Conservation (phyloP, 1,284 basidiomycete genomes). For the Ceratorhiza oryzae-sativae region DNA sequence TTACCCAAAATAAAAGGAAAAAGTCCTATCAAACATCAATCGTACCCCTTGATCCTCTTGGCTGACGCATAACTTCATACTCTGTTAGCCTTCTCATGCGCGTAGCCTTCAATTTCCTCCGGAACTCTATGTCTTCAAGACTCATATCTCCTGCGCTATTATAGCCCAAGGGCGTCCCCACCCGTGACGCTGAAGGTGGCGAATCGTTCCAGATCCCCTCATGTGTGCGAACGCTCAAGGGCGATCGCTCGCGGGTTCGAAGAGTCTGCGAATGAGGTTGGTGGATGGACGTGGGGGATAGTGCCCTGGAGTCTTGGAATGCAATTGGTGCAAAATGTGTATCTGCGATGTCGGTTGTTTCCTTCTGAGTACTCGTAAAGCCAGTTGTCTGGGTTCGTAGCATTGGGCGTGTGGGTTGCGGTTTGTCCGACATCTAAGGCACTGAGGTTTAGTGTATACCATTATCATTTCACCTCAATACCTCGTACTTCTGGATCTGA, state of each 20-base stretch:
- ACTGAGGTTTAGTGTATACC: too few relatives aligned
- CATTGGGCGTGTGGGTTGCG: background rate
- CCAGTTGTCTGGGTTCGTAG: background rate
- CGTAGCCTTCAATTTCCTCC: background rate
- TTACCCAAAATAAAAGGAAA: background rate
- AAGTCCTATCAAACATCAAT: background rate
- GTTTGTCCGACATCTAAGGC: background rate
- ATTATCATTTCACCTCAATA: background rate
- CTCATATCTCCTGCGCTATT: background rate
- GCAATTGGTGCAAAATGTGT: background rate
- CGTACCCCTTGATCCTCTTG: background rate
- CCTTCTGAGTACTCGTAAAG: background rate
- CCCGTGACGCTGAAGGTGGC: background rate
- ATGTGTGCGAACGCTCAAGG: background rate
- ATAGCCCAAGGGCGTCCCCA: background rate
- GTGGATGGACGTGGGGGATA: background rate
- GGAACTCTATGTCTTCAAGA: background rate
- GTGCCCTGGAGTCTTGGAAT: background rate
- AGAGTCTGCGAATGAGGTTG: background rate
- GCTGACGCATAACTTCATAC: slow-evolving; percentile 4
- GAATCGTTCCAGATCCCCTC: background rate
- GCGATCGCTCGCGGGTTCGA: background rate
- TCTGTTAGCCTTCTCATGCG: slow-evolving; percentile 11
- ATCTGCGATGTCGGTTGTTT: background rate
- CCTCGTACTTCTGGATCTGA: background rate